Conservation (phyloP, 2,329 filamentous ascomycete species). For the Dendryphion nanum region DNA sequence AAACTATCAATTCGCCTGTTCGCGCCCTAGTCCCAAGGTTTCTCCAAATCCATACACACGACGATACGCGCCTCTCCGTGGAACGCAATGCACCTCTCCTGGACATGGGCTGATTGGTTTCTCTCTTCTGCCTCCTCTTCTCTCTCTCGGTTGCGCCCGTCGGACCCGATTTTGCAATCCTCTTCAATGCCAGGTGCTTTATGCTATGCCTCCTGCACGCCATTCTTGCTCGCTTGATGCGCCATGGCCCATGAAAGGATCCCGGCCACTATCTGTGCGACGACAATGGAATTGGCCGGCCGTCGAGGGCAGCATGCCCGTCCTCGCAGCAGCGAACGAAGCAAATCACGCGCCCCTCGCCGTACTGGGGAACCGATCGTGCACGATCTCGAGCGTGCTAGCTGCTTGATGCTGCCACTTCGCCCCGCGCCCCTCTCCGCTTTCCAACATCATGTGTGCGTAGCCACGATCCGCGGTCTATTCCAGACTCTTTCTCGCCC, state of each 20-base stretch:
- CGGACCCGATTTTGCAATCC: slow-evolving; percentile 18
- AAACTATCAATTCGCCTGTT: neutral
- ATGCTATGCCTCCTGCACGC: slow-evolving; percentile 35
- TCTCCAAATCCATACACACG: too few species aligned
- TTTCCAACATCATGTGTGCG: too few species aligned
- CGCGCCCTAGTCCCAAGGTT: too few species aligned
- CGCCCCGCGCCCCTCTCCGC: too few species aligned
- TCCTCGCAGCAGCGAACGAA: slow-evolving; percentile 16
- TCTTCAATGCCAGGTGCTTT: slow-evolving; percentile 19
- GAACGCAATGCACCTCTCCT: too few species aligned
- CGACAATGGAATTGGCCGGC: slow-evolving; percentile 13
- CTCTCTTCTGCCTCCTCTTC: too few species aligned
- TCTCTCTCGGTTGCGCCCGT: slow-evolving; percentile 27
- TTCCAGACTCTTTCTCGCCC: too few species aligned
- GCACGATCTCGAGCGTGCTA: too few species aligned
- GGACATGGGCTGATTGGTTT: too few species aligned
- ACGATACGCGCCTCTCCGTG: too few species aligned
- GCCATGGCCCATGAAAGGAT: slow-evolving; percentile 26
- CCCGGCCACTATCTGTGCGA: slow-evolving; percentile 21
- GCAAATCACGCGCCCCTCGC: slow-evolving; percentile 31
- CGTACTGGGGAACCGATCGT: slow-evolving; percentile 11
- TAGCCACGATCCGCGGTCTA: too few species aligned
- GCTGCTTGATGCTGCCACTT: too few species aligned
- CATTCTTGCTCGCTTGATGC: slow-evolving; percentile 36
- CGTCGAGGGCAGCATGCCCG: slow-evolving; percentile 9